These are phyloP conservation scores for Rhodotorula glutinis DNA, from an alignment of 1,284 basidiomycete species.

Conservation along the genomic window DNA sequence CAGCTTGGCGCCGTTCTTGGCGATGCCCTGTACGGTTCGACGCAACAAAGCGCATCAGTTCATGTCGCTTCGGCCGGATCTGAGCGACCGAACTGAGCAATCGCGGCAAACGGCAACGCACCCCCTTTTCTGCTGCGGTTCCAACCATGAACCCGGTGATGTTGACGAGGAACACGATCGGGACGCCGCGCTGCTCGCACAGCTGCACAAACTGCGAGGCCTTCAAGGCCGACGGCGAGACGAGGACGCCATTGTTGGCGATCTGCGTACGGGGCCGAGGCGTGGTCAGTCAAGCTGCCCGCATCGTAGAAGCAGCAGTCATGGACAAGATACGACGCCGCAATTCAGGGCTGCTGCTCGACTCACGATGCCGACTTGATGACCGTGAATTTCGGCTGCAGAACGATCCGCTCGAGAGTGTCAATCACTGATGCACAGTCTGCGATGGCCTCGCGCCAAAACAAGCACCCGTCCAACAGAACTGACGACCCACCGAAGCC, in stretches of 20 bases:
- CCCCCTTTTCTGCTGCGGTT: conserved; percentile 49
- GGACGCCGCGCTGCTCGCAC: conserved; percentile 85
- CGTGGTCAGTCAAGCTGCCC: background rate
- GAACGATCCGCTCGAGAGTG: too few relatives aligned
- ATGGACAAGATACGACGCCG: background rate
- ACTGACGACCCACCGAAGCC: conserved; percentile 54
- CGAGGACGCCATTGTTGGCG: conserved; percentile 90
- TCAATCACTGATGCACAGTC: too few relatives aligned
- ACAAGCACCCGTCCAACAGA: too few relatives aligned
- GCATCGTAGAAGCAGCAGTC: too few relatives aligned
- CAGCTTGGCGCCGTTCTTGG: conserved; percentile 97
- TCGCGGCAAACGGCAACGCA: conserved; percentile 34
- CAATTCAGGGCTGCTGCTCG: background rate
- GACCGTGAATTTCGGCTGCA: conserved; percentile 75
- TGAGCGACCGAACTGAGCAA: too few relatives aligned
- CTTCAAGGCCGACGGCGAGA: conserved; percentile 88
- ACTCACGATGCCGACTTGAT: conserved; percentile 48
- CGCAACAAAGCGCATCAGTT: too few relatives aligned
- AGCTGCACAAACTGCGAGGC: conserved; percentile 93
- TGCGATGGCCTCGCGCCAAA: too few relatives aligned
- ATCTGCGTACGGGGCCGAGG: conserved; percentile 51
- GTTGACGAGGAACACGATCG: conserved; percentile 88
- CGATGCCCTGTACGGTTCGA: conserved; percentile 73
- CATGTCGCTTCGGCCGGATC: background rate
- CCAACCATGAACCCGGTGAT: conserved; percentile 59